Evolutionary conservation across 1,284 basidiomycete species (phyloP).

Genomic region (Coniferiporia weirii): DNA sequence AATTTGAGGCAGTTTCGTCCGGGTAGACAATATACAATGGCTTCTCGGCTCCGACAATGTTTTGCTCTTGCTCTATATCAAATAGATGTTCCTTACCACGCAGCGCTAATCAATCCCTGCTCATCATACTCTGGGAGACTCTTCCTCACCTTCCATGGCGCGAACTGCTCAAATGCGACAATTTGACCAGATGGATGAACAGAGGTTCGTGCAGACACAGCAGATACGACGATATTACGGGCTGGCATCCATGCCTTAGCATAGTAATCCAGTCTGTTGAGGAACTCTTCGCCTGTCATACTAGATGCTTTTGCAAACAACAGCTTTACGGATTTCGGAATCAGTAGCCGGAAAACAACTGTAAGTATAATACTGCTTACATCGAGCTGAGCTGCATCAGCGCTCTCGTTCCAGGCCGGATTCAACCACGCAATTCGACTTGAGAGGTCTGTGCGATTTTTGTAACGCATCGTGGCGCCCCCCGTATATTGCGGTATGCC

Average conservation of each 20-base stretch:
- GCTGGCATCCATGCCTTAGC: constrained; percentile 91
- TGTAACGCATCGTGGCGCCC: constrained; percentile 64
- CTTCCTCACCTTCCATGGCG: constrained; percentile 96
- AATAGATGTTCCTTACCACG: constrained; percentile 83
- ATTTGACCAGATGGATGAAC: constrained; percentile 74
- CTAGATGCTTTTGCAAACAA: constrained; percentile 57
- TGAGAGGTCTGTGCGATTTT: constrained; percentile 74
- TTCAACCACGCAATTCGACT: constrained; percentile 80
- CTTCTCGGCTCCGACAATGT: constrained; percentile 40
- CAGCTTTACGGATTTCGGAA: constrained; percentile 20
- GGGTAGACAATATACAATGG: constrained; percentile 90
- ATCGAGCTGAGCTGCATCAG: constrained; percentile 59
- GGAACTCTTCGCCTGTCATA: constrained; percentile 86
- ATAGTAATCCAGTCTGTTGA: constrained; percentile 78
- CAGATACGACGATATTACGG: constrained; percentile 71
- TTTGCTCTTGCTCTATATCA: constrained; percentile 65
- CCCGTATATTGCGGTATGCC: constrained; percentile 77
- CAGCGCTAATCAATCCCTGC: neutral
- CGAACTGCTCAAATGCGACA: constrained; percentile 76
- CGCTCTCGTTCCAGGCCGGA: constrained; percentile 85
- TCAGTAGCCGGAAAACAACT: constrained; percentile 2
- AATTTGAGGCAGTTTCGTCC: constrained; percentile 73
- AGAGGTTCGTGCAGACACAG: constrained; percentile 57
- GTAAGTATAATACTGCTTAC: constrained; percentile 39
- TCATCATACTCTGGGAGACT: constrained; percentile 31